Percentiles rank a stretch among this genome's conserved stretches.
phyloP scores from a whole-genome alignment of 139 green algal species.

The Chlorokybus atmophyticus region DNA sequence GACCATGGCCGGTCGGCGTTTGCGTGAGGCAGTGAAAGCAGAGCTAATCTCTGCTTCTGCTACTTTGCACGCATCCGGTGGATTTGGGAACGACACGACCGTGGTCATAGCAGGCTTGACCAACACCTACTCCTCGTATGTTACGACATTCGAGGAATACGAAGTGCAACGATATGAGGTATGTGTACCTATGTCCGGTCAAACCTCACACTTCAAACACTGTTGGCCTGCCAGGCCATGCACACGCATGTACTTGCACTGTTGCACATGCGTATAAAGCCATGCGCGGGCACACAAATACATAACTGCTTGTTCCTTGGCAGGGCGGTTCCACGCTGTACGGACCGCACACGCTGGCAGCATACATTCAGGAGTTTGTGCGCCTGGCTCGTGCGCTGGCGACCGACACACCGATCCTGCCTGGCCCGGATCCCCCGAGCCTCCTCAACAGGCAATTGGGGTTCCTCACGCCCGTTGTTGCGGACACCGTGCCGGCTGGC shows the following conservation, averaged over 20 bases:
- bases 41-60: constrained; percentile 7
- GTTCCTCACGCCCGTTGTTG: constrained; percentile 54
- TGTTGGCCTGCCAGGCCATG: neutral
- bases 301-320: neutral
- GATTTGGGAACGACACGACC: constrained; percentile 25
- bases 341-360: constrained; percentile 65
- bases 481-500: constrained; percentile 40
- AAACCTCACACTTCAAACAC: neutral
- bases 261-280: too few species aligned
- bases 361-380: constrained; percentile 74
- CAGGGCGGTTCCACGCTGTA: constrained; percentile 64
- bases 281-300: too few species aligned
- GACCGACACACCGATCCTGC: constrained; percentile 4
- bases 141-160: constrained; percentile 76
- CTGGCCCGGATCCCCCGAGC: constrained; percentile 39
- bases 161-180: constrained; percentile 63
- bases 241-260: too few species aligned
- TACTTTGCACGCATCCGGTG: constrained; percentile 18
- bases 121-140: constrained; percentile 66
- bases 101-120: constrained; percentile 59
- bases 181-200: neutral
- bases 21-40: constrained; percentile 35
- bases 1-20: constrained; percentile 65
- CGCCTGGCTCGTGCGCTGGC: constrained; percentile 47
- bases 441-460: constrained; percentile 42